Percentiles rank a stretch among this genome's conserved stretches.
Evolutionary conservation across 495 filamentous ascomycete genomes (phyloP).

Genomic region (Penicillium turbatum): DNA sequence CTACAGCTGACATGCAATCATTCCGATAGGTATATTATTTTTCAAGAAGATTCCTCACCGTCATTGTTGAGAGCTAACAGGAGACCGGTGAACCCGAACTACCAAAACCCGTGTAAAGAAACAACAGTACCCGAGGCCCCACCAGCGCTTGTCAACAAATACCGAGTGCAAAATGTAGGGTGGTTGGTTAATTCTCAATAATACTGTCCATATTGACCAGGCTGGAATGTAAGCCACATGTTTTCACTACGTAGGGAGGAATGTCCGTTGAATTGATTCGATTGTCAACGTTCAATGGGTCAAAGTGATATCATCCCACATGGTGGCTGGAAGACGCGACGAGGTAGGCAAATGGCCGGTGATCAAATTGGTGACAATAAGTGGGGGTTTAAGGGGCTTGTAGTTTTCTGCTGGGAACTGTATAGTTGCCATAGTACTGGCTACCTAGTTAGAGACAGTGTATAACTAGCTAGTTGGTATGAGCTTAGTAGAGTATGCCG

Average conservation of each 20-base stretch:
- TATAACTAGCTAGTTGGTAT: neutral
- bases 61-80: neutral
- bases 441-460: neutral
- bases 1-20: neutral
- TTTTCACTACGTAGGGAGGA: neutral
- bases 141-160: neutral
- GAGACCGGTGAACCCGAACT: neutral
- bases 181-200: neutral
- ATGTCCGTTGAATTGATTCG: neutral
- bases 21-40: too few species aligned
- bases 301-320: neutral
- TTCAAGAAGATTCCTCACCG: neutral
- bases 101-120: neutral
- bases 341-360: neutral
- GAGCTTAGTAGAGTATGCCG: neutral
- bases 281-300: neutral
- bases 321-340: conserved; percentile 2
- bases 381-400: neutral
- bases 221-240: neutral
- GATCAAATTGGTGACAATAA: neutral
- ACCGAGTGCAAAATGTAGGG: neutral
- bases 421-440: conserved; percentile 1
- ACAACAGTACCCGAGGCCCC: conserved; percentile 1
- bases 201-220: neutral
- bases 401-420: neutral